Base-by-base conservation (phyloP, 768 basidiomycete genomes). In the Phaeotremella skinneri region DNA sequence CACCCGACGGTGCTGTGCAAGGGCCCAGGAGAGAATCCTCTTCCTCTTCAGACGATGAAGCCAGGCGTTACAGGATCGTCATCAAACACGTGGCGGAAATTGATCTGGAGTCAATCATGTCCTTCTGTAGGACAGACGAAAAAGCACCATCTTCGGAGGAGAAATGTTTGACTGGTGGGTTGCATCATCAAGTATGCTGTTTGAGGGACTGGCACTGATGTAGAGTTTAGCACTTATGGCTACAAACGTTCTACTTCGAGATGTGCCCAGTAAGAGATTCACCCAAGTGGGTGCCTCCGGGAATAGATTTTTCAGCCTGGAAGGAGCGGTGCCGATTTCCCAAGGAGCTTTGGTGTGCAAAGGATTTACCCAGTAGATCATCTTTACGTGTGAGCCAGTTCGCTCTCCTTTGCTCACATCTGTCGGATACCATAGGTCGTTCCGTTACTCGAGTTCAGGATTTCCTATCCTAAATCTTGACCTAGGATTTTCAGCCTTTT, bases 231-330 rank as follows among this genome's bases (percentile, higher is more conserved):
- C 60, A 26, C 41, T 76, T 49, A 74, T 74, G 74, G 72, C 74
- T 3, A 64, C 73, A 41, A 78, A 78, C 54, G 73, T 76, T 13
- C 69, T 78, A n/a, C 59, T 78, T 31, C 68, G 76, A n/a, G 70
- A 72, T 47, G 42, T 68, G 4, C 69, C 68, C 13, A 58, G 60
- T 45, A 65, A 65, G 47, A 64, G 50, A 9, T 76, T 68, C 58
- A 60, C 64, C 37, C 71, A 74, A 47, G 67, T 72, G 34, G 77
- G 77, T 4, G 68, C 72, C 1, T 62, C 70, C 27, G 74, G 74
- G 6, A 75, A 73, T 49, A 66, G 70, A 43, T 78, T 75, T 64
- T 78, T 76, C 64, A 64, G 59, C 23, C 43, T 73, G 49, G 62
- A 66, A 7, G 69, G 63, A 4, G 67, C 68, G 20, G 59, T 66